phyloP scores from a whole-genome alignment of 352 stramenopile species.

The Globisporangium barbulae region DNA sequence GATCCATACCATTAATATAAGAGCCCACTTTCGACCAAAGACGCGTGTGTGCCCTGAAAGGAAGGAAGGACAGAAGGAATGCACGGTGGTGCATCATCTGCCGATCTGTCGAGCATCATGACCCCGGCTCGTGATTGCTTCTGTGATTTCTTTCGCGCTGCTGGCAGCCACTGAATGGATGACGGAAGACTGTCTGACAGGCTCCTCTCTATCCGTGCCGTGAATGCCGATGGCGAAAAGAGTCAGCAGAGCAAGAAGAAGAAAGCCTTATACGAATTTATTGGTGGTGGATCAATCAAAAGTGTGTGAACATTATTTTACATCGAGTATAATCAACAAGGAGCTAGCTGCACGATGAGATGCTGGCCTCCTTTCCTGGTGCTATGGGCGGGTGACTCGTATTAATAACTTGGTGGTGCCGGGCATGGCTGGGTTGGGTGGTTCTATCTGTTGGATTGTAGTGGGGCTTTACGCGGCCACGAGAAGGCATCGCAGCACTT shows the following conservation, averaged over 20 bases:
- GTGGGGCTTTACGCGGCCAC: constrained; percentile 20
- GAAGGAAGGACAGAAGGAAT: not conserved
- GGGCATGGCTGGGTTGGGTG: not conserved
- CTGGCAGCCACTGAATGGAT: not conserved
- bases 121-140: not conserved
- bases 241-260: not conserved
- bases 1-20: constrained; percentile 11
- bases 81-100: not conserved
- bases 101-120: not conserved
- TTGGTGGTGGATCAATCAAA: constrained; percentile 12
- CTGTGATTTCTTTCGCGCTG: not conserved
- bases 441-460: constrained; percentile 12
- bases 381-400: constrained; percentile 4
- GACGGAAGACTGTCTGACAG: not conserved
- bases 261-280: not conserved
- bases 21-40: not conserved
- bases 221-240: not conserved
- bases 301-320: constrained; percentile 21
- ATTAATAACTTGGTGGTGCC: constrained; percentile 7
- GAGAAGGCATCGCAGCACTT: constrained; percentile 56
- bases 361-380: not conserved
- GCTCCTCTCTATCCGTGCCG: not conserved
- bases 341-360: not conserved
- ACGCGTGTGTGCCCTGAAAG: not conserved
- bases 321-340: constrained; percentile 22